Evolutionary conservation across 768 basidiomycete species (phyloP).

Genomic region (Pilatotrama ljubarskyi): DNA sequence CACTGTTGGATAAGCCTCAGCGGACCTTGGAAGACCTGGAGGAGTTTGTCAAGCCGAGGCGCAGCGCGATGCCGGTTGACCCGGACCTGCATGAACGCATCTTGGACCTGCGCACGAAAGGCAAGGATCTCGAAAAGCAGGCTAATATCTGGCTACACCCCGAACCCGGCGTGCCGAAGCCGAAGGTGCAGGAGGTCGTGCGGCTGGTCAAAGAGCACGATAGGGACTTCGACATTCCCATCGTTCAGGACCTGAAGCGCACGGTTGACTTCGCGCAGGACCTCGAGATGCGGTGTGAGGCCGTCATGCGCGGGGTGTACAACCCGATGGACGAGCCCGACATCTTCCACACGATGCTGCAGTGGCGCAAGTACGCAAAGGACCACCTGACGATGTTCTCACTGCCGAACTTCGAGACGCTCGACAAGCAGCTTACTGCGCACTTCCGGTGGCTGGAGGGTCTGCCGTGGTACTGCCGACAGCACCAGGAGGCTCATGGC

Average conservation of each 20-base stretch:
- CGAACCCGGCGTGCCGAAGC: slow-evolving; percentile 54
- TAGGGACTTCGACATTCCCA: slow-evolving; percentile 72
- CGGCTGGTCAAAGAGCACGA: slow-evolving; percentile 69
- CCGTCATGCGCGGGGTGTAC: slow-evolving; percentile 66
- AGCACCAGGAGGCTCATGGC: slow-evolving; percentile 65
- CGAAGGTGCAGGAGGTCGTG: slow-evolving; percentile 68
- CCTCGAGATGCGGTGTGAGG: slow-evolving; percentile 73
- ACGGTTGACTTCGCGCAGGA: slow-evolving; percentile 77
- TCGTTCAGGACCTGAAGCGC: slow-evolving; percentile 64
- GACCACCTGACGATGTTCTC: slow-evolving; percentile 73
- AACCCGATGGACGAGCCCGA: slow-evolving; percentile 56
- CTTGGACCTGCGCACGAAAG: slow-evolving; percentile 62
- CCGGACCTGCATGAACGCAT: slow-evolving; percentile 64
- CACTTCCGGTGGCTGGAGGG: slow-evolving; percentile 75
- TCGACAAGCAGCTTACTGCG: slow-evolving; percentile 63
- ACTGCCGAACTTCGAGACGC: slow-evolving; percentile 69
- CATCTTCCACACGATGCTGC: slow-evolving; percentile 68
- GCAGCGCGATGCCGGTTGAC: slow-evolving; percentile 70
- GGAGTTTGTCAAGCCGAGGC: slow-evolving; percentile 61
- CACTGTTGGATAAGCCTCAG: slow-evolving; percentile 62
- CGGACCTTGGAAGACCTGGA: slow-evolving; percentile 80
- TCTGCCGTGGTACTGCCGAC: slow-evolving; percentile 77
- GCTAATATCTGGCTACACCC: slow-evolving; percentile 69
- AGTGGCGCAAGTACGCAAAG: slow-evolving; percentile 73
- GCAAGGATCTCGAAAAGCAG: slow-evolving; percentile 78